Conservation (phyloP, 2,329 filamentous ascomycete genomes). For the Arthrobotrys iridis region DNA sequence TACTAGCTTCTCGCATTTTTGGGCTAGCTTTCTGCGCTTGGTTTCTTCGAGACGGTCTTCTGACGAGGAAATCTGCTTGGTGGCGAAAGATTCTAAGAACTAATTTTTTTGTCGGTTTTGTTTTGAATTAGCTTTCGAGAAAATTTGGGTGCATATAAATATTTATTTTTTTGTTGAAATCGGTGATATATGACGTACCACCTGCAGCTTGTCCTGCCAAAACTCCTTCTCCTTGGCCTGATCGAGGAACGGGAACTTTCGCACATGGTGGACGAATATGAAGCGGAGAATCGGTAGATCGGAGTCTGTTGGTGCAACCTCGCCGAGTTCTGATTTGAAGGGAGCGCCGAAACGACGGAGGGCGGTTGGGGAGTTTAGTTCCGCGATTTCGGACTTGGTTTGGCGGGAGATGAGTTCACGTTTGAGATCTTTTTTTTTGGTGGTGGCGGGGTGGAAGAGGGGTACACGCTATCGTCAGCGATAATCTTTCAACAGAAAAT, state of each 20-base stretch:
- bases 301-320: conserved; percentile 91
- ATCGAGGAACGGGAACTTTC: conserved; percentile 97
- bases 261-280: conserved; percentile 97
- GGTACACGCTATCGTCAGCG: conserved; percentile 17
- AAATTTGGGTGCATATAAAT: conserved; percentile 27
- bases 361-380: conserved; percentile 93
- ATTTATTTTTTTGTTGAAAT: not conserved
- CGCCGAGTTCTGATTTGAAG: conserved; percentile 90
- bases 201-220: conserved; percentile 97
- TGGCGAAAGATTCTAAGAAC: conserved; percentile 97
- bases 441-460: not conserved
- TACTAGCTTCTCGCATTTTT: conserved; percentile 93
- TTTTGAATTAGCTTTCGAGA: conserved; percentile 30
- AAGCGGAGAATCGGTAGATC: conserved; percentile 92
- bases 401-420: conserved; percentile 91
- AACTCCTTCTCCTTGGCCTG: conserved; percentile 98
- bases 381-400: conserved; percentile 86
- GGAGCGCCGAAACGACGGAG: conserved; percentile 94
- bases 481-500: conserved; percentile 34
- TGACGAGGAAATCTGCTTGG: conserved; percentile 95
- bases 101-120: conserved; percentile 60
- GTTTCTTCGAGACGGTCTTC: conserved; percentile 96
- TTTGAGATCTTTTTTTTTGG: conserved; percentile 86
- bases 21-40: conserved; percentile 88
- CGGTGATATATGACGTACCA: conserved; percentile 66